A percentile compares a stretch with the other conserved stretches of the same genome.
Evolutionary conservation across 352 stramenopile genomes (phyloP).

Genomic region (Globisporangium radiosum): DNA sequence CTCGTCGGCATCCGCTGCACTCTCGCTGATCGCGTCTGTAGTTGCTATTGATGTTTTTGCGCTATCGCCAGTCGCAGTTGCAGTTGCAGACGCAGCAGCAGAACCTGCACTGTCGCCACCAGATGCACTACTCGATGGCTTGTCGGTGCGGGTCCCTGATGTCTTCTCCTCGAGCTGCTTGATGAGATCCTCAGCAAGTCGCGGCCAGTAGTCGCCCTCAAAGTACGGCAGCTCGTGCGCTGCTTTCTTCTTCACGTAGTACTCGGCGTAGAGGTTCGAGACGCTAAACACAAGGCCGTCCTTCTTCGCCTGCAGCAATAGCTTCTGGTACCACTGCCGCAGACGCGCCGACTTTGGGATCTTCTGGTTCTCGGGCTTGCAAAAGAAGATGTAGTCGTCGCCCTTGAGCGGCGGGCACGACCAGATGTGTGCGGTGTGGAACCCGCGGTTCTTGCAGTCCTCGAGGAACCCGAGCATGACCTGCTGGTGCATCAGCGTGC

Average conservation of each 20-base stretch:
- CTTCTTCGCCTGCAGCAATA: conserved; percentile 76
- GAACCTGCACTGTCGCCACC: too few species aligned
- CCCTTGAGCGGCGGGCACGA: conserved; percentile 85
- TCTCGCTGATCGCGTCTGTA: conserved; percentile 13
- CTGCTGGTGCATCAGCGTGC: conserved; percentile 85
- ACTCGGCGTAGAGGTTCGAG: conserved; percentile 82
- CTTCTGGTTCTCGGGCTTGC: conserved; percentile 87
- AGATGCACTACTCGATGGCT: neutral
- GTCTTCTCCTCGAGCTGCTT: conserved; percentile 96
- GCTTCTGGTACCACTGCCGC: conserved; percentile 84
- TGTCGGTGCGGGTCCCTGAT: conserved; percentile 25
- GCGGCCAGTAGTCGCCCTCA: conserved; percentile 98
- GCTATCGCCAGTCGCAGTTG: neutral
- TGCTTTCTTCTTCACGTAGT: conserved; percentile 85
- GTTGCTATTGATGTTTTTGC: neutral
- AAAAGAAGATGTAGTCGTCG: conserved; percentile 90
- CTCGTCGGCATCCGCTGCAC: conserved; percentile 16
- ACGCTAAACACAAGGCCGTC: conserved; percentile 76
- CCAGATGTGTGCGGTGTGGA: conserved; percentile 87
- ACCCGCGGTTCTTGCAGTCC: conserved; percentile 83
- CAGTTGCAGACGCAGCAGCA: too few species aligned
- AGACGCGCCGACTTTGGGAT: conserved; percentile 84
- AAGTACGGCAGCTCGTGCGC: conserved; percentile 96
- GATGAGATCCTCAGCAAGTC: conserved; percentile 97
- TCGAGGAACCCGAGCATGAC: conserved; percentile 86